Percentiles rank a stretch among this genome's conserved stretches.
These are phyloP conservation scores for Orychophragmus violaceus DNA, from an alignment of 345 rosid species.

Conservation along the genomic window DNA sequence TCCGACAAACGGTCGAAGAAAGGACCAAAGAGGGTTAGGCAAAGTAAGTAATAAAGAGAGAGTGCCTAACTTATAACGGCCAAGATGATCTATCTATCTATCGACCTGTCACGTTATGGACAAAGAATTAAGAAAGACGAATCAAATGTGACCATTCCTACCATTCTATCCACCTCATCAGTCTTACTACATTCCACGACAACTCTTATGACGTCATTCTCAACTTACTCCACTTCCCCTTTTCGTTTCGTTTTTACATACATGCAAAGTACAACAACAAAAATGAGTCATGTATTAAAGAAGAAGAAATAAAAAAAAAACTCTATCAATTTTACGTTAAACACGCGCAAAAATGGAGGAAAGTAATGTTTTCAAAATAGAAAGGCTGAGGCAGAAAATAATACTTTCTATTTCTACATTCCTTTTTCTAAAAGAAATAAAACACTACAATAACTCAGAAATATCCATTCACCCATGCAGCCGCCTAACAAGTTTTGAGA, in stretches of 20 bases:
- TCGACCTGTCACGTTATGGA: not conserved
- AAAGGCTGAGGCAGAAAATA: not conserved
- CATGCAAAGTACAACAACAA: not conserved
- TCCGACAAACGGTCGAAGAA: not conserved
- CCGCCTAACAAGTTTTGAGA: too few relatives aligned
- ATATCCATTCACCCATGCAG: too few relatives aligned
- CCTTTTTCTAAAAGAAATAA: too few relatives aligned
- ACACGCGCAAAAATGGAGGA: not conserved
- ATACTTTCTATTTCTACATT: not conserved
- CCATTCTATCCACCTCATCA: slow-evolving; percentile 14
- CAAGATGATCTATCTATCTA: not conserved
- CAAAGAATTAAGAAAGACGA: not conserved
- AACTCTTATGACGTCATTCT: not conserved
- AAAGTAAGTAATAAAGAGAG: not conserved
- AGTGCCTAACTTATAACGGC: not conserved
- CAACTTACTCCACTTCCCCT: not conserved
- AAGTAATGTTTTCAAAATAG: not conserved
- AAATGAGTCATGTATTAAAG: not conserved
- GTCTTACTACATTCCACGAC: not conserved
- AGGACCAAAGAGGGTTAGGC: slow-evolving; percentile 9
- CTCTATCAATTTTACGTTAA: not conserved
- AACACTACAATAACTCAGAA: too few relatives aligned
- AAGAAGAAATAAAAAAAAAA: too few relatives aligned
- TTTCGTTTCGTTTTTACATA: not conserved
- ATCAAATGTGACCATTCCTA: slow-evolving; percentile 12